phyloP scores from a whole-genome alignment of 148 eudicot species.

The Beta vulgaris region DNA sequence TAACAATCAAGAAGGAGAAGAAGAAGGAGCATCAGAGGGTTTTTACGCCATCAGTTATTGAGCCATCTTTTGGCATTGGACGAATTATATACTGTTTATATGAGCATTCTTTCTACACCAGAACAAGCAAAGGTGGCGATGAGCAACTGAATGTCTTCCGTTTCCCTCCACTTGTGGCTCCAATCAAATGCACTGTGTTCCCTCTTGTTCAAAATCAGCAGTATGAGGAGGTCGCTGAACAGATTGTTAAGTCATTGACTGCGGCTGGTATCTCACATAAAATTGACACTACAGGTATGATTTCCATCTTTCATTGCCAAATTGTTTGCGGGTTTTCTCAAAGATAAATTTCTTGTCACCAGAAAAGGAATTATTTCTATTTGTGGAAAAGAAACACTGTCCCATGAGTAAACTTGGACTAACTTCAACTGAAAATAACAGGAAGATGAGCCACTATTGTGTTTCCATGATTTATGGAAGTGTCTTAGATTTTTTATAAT shows the following conservation, averaged over 20 bases:
- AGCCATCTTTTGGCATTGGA: constrained; percentile 98
- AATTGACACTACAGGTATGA: constrained; percentile 81
- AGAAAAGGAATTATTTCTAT: neutral
- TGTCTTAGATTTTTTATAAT: neutral
- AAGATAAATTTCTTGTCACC: neutral
- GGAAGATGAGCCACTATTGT: neutral
- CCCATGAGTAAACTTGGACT: too few species aligned
- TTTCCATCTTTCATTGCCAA: neutral
- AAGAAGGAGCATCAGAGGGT: constrained; percentile 89
- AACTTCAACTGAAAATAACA: too few species aligned
- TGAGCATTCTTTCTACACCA: constrained; percentile 83
- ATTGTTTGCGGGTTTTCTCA: neutral
- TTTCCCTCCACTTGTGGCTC: constrained; percentile 94
- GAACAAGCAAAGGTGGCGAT: constrained; percentile 80
- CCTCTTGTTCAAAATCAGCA: constrained; percentile 80
- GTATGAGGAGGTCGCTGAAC: constrained; percentile 74
- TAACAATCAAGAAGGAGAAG: constrained; percentile 66
- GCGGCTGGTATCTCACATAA: constrained; percentile 73
- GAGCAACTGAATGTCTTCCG: constrained; percentile 80
- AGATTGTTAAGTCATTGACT: constrained; percentile 59
- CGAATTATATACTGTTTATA: constrained; percentile 87
- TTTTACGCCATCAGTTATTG: constrained; percentile 90
- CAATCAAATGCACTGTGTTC: constrained; percentile 88
- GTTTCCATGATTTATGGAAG: neutral
- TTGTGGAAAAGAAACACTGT: too few species aligned